Evolutionary conservation across 257 asterid species (phyloP).

Genomic region (Handroanthus guayacan): DNA sequence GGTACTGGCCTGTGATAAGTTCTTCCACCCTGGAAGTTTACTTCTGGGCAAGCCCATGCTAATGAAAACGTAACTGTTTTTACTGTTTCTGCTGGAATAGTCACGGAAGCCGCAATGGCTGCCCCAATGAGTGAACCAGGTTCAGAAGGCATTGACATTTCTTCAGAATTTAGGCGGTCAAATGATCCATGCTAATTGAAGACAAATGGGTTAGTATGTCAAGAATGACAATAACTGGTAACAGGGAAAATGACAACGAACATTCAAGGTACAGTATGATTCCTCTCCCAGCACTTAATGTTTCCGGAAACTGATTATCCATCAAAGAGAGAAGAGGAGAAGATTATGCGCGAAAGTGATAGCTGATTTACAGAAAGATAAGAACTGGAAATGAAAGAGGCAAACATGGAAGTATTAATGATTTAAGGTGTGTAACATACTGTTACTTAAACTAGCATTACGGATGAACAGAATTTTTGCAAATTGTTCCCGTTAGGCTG

Average conservation of each 20-base stretch:
- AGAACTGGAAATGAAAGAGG: neutral
- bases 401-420: neutral
- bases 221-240: constrained; percentile 36
- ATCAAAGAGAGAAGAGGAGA: neutral
- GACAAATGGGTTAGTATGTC: constrained; percentile 45
- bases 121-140: constrained; percentile 85
- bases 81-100: constrained; percentile 69
- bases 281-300: neutral
- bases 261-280: neutral
- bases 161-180: constrained; percentile 71
- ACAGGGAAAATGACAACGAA: neutral
- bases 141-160: constrained; percentile 77
- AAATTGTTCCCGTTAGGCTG: too few species aligned
- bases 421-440: neutral
- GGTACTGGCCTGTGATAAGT: constrained; percentile 82
- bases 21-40: constrained; percentile 78
- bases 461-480: neutral
- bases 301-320: neutral
- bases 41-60: constrained; percentile 96
- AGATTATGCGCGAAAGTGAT: neutral
- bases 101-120: constrained; percentile 87
- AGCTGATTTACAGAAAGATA: neutral
- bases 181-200: constrained; percentile 85
- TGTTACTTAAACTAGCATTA: neutral
- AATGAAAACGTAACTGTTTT: constrained; percentile 76